These are phyloP conservation scores for Golovinomyces cichoracearum DNA, from an alignment of 2,329 filamentous ascomycete species.

Conservation along the genomic window DNA sequence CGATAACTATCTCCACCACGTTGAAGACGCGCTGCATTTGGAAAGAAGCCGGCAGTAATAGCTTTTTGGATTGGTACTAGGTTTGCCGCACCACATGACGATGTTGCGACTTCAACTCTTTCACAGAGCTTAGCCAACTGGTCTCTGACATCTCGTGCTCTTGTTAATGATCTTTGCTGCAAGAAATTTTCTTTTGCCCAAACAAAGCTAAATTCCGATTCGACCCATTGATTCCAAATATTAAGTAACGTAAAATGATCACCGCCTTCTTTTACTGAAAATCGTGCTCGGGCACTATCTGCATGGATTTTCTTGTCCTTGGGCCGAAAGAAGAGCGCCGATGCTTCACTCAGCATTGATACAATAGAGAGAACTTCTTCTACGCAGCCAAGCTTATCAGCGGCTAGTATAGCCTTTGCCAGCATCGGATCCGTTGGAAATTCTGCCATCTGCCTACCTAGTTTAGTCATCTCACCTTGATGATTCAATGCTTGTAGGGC, in stretches of 20 bases:
- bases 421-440: slow-evolving; percentile 85
- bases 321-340: slow-evolving; percentile 73
- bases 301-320: slow-evolving; percentile 96
- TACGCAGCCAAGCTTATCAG: slow-evolving; percentile 74
- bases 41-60: slow-evolving; percentile 78
- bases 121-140: slow-evolving; percentile 84
- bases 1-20: slow-evolving; percentile 68
- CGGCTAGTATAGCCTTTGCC: slow-evolving; percentile 65
- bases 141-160: slow-evolving; percentile 74
- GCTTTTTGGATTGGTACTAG: slow-evolving; percentile 61
- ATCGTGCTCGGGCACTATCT: slow-evolving; percentile 66
- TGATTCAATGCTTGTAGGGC: slow-evolving; percentile 74
- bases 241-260: slow-evolving; percentile 76
- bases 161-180: slow-evolving; percentile 67
- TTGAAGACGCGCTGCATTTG: slow-evolving; percentile 65
- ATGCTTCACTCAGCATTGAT: slow-evolving; percentile 77
- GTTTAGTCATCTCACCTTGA: slow-evolving; percentile 64
- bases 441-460: slow-evolving; percentile 84
- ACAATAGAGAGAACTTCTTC: slow-evolving; percentile 82
- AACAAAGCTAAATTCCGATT: slow-evolving; percentile 63
- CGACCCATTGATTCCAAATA: slow-evolving; percentile 87
- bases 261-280: slow-evolving; percentile 72
- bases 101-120: slow-evolving; percentile 58
- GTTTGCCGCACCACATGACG: slow-evolving; percentile 43
- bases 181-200: slow-evolving; percentile 88